Evolutionary conservation across 257 asterid genomes (phyloP), one percentile per base, ranked within the genome.

Genomic region (Agastache rugosa): DNA sequence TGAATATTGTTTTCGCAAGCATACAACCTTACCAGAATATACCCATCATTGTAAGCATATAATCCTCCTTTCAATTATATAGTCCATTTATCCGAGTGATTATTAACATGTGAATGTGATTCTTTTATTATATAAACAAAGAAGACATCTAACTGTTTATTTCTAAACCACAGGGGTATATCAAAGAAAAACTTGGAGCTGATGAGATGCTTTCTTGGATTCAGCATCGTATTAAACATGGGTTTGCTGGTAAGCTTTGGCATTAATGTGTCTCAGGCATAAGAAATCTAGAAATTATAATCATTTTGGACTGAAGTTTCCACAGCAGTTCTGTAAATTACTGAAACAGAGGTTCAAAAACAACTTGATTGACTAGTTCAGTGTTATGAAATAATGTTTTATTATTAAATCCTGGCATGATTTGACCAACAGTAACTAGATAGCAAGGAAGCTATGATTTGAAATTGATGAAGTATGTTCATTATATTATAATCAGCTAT

Each of bases 171-270:
- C 75, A 87, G 91, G 83, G 79, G 67, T 85, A 78, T 22, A 84
- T 93, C 37, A 70, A 81, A 44, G 96, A 89, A 70, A 93, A 88
- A 80, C 77, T 91, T 78, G 96, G 96, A 63, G 87, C 93, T 16
- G 86, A 87, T 56, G 93, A 87, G 86, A 80, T 78, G 82, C 71
- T 81, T 71, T 79, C 90, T 75, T 91, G 96, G 97, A 89, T 75
- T 85, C 81, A 53, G 41, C 69, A 34, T 65, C 94, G 83, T 79
- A 80, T 90, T 67, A 51, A 50, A 68, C 85, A 71, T 25, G 98
- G 97, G 69, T 93, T 93, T 72, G 61, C 80, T 62, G 97, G 98
- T 93, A 86, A 72, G 82, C 78, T 51, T 72, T 48, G 73, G 53
- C 50, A 41, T 8, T 47, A 50, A 47, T 39, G 61, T 34, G 53